Percentiles rank a stretch among this genome's conserved stretches.
phyloP scores from a whole-genome alignment of 2,329 filamentous ascomycete genomes.

The Microdochium nivale region DNA sequence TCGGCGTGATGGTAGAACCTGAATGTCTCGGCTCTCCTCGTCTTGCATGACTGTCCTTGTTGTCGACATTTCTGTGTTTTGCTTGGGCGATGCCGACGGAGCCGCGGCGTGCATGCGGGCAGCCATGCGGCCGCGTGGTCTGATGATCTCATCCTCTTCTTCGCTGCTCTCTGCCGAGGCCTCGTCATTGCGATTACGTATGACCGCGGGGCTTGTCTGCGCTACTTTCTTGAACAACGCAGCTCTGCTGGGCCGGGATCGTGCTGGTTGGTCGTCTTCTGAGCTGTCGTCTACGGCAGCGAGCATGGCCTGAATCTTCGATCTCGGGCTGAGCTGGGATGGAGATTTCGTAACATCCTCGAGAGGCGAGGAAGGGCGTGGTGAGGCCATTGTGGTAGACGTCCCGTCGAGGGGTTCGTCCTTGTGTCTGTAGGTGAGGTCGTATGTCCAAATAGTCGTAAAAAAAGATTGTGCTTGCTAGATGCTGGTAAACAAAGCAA shows the following conservation, averaged over 20 bases:
- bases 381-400: constrained; percentile 35
- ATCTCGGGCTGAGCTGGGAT: constrained; percentile 34
- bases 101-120: constrained; percentile 21
- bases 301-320: constrained; percentile 46
- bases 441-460: neutral
- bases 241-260: constrained; percentile 12
- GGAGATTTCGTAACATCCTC: constrained; percentile 33
- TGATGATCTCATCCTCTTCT: constrained; percentile 28
- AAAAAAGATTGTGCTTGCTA: constrained; percentile 2
- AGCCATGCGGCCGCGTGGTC: constrained; percentile 27
- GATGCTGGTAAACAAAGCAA: neutral
- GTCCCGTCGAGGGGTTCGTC: constrained; percentile 2
- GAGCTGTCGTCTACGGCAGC: constrained; percentile 41
- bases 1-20: constrained; percentile 12
- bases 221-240: constrained; percentile 12
- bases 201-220: constrained; percentile 8
- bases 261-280: constrained; percentile 27
- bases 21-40: constrained; percentile 17
- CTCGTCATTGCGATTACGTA: constrained; percentile 21
- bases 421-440: neutral
- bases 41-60: constrained; percentile 16
- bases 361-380: constrained; percentile 34
- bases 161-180: constrained; percentile 24
- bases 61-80: neutral
- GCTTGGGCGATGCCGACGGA: constrained; percentile 4